phyloP scores from a whole-genome alignment of 164 flowering plant species.

The Vitis rupestris region DNA sequence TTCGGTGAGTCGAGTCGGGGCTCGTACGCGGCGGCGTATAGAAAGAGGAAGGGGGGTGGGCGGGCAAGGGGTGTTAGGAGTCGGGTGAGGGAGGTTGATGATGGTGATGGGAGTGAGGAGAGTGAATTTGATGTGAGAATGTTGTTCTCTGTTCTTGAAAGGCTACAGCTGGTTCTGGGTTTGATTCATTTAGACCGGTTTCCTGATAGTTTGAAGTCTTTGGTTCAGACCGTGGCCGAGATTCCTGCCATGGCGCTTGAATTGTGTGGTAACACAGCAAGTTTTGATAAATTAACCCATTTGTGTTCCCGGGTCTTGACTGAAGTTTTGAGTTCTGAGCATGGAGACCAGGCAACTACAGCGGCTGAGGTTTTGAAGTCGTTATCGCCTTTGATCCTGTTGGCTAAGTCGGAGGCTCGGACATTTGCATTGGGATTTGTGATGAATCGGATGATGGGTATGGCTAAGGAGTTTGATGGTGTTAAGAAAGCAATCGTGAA shows the following conservation, averaged over 20 bases:
- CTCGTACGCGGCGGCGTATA: neutral
- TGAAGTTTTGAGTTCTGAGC: constrained; percentile 58
- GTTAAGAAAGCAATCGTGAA: constrained; percentile 64
- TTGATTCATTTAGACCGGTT: constrained; percentile 72
- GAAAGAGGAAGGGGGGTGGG: constrained; percentile 32
- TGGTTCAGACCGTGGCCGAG: constrained; percentile 65
- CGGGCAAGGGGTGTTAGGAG: constrained; percentile 17
- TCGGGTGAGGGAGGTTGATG: constrained; percentile 9
- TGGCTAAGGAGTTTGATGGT: constrained; percentile 36
- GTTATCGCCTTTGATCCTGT: constrained; percentile 53
- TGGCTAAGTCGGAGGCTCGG: constrained; percentile 55
- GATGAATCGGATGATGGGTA: constrained; percentile 33
- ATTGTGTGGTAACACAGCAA: constrained; percentile 19
- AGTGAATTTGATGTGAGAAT: constrained; percentile 34
- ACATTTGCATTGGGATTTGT: constrained; percentile 65
- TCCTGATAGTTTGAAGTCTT: constrained; percentile 76
- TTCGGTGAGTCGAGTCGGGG: neutral
- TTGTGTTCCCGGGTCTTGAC: constrained; percentile 54
- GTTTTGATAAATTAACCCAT: constrained; percentile 35
- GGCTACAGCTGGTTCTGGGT: constrained; percentile 45
- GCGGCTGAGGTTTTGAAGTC: constrained; percentile 75
- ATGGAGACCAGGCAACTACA: constrained; percentile 54
- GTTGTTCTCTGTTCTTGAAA: constrained; percentile 50
- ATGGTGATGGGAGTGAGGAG: constrained; percentile 21
- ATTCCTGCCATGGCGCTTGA: constrained; percentile 65